A percentile compares a stretch with the other conserved stretches of the same genome.
phyloP scores from a whole-genome alignment of 2,329 filamentous ascomycete species.

The Amylocarpus encephaloides region DNA sequence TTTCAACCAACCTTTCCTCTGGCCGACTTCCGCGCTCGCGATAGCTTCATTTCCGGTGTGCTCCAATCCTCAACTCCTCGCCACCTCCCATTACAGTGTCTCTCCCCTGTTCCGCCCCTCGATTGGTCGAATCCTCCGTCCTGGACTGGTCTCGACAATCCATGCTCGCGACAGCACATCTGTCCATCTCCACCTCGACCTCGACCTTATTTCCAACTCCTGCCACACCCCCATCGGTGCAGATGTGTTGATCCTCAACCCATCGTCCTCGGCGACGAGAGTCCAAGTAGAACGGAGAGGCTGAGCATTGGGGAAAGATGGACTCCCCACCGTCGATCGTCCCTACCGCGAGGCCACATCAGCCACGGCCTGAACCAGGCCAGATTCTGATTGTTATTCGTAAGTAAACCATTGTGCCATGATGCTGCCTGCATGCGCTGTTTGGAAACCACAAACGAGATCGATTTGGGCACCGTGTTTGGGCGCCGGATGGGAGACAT shows the following conservation, averaged over 20 bases:
- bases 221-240: conserved; percentile 2
- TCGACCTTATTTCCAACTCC: not conserved
- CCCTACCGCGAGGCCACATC: conserved; percentile 29
- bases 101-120: no score
- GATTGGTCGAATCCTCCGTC: no score
- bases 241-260: conserved; percentile 22
- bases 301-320: conserved; percentile 25
- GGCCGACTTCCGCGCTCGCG: no score
- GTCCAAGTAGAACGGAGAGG: conserved; percentile 2
- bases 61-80: no score
- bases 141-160: no score
- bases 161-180: not conserved
- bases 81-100: no score
- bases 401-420: conserved; percentile 40
- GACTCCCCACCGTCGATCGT: conserved; percentile 39
- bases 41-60: no score
- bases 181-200: not conserved
- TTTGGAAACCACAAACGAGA: conserved; percentile 8
- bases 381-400: conserved; percentile 66
- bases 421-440: conserved; percentile 3
- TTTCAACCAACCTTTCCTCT: no score
- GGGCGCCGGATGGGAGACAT: conserved; percentile 4
- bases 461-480: not conserved
- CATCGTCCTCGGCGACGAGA: conserved; percentile 19
- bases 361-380: conserved; percentile 49